phyloP scores from a whole-genome alignment of 2,329 filamentous ascomycete genomes.

The Thelonectria olida region DNA sequence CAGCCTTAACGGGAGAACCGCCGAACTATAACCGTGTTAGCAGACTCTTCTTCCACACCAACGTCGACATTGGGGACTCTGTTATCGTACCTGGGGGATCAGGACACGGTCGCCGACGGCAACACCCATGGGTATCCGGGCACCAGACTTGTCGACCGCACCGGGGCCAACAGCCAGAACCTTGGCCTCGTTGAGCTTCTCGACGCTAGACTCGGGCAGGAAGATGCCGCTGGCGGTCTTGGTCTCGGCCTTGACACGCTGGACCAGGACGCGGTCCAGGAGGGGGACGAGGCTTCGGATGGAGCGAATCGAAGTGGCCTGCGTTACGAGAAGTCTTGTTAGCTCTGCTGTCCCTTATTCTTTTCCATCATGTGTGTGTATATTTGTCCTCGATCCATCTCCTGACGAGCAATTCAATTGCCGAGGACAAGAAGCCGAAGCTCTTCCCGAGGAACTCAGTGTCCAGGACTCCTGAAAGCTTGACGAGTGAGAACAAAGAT shows the following conservation, averaged over 20 bases:
- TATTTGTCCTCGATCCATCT: background rate
- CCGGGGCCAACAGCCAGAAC: constrained; percentile 96
- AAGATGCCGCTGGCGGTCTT: constrained; percentile 98
- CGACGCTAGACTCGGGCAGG: constrained; percentile 94
- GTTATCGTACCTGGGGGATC: constrained; percentile 81
- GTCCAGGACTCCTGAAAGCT: background rate
- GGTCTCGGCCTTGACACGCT: constrained; percentile 95
- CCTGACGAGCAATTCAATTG: constrained; percentile 25
- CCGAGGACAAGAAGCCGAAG: constrained; percentile 31
- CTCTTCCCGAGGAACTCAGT: constrained; percentile 11
- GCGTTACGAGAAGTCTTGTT: constrained; percentile 2
- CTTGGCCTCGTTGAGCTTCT: constrained; percentile 98
- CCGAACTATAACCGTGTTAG: constrained; percentile 73
- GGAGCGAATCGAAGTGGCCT: constrained; percentile 85
- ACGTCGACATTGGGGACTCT: background rate
- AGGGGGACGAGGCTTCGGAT: constrained; percentile 96
- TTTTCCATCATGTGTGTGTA: constrained; percentile 2
- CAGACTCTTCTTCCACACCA: constrained; percentile 7
- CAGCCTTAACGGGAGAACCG: constrained; percentile 94
- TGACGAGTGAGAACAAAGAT: background rate
- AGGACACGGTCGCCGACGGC: constrained; percentile 87
- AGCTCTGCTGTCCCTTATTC: background rate
- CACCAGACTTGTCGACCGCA: constrained; percentile 85
- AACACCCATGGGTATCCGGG: constrained; percentile 87
- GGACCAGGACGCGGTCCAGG: constrained; percentile 96